These are phyloP conservation scores for Calycina herbarum DNA, from an alignment of 2,329 filamentous ascomycete genomes.

Conservation along the genomic window DNA sequence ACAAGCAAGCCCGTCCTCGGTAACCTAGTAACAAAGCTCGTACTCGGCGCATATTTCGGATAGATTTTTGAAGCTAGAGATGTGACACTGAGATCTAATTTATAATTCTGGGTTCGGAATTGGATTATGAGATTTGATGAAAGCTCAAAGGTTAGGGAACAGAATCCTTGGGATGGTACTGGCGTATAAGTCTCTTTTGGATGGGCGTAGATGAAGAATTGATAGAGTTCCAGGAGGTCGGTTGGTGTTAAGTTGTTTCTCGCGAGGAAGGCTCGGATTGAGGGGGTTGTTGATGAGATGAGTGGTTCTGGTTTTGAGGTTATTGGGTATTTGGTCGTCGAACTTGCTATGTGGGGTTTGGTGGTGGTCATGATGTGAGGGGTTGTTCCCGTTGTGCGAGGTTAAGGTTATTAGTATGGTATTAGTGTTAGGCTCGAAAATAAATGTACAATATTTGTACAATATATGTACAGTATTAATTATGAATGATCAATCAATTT, in stretches of 20 bases:
- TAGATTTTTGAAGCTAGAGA: conserved; percentile 43
- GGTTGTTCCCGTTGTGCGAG: not conserved
- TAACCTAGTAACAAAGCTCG: conserved; percentile 42
- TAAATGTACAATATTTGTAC: not conserved
- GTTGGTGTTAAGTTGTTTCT: conserved; percentile 28
- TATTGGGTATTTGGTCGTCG: not conserved
- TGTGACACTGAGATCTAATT: conserved; percentile 43
- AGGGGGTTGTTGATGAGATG: not conserved
- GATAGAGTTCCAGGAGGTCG: conserved; percentile 33
- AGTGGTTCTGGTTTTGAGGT: not conserved
- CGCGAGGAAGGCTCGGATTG: conserved; percentile 31
- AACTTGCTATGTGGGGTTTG: not conserved
- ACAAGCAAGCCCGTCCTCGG: conserved; percentile 33
- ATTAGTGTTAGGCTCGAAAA: not conserved
- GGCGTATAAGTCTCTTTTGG: conserved; percentile 37
- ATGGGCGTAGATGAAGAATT: conserved; percentile 39
- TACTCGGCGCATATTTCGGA: conserved; percentile 45
- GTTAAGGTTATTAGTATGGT: not conserved
- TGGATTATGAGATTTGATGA: conserved; percentile 46
- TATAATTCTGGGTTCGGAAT: conserved; percentile 48
- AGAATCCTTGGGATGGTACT: conserved; percentile 49
- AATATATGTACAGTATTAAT: not conserved
- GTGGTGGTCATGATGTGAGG: not conserved
- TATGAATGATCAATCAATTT: no score
- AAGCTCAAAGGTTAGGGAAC: conserved; percentile 50